These are phyloP conservation scores for Aspergillus fijiensis DNA, from an alignment of 2,329 filamentous ascomycete genomes.

Conservation along the genomic window DNA sequence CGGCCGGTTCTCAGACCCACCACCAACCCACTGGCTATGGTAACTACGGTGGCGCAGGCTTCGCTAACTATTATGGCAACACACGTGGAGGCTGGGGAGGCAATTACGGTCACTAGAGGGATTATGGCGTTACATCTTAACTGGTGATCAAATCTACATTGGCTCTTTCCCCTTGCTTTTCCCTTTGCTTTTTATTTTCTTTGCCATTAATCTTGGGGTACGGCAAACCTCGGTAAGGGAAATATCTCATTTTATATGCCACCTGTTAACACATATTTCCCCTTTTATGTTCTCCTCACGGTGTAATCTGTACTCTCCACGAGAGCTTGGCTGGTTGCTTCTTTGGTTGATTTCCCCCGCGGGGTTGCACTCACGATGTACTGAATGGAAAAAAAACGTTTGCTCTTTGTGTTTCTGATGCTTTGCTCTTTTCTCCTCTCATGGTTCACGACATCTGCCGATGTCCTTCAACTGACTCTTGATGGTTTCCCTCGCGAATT, in stretches of 20 bases:
- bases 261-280: conserved; percentile 13
- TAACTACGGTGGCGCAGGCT: conserved; percentile 44
- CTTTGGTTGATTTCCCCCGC: conserved; percentile 23
- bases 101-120: conserved; percentile 48
- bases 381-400: conserved; percentile 37
- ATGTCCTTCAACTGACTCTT: conserved; percentile 19
- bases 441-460: conserved; percentile 20
- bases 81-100: conserved; percentile 48
- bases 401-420: conserved; percentile 18
- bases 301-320: conserved; percentile 44
- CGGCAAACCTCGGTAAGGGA: conserved; percentile 12
- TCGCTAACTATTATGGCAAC: conserved; percentile 47
- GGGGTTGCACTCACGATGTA: conserved; percentile 36
- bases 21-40: conserved; percentile 44
- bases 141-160: conserved; percentile 31
- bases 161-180: conserved; percentile 27
- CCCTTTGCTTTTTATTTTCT: conserved; percentile 27
- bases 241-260: conserved; percentile 15
- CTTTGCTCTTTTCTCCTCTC: conserved; percentile 19
- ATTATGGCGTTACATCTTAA: conserved; percentile 27
- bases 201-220: conserved; percentile 19
- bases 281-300: conserved; percentile 30
- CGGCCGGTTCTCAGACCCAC: conserved; percentile 39
- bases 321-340: conserved; percentile 39
- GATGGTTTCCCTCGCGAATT: conserved; percentile 22